Evolutionary conservation across 208 protist genomes (phyloP).

Genomic region (Leishmania braziliensis): DNA sequence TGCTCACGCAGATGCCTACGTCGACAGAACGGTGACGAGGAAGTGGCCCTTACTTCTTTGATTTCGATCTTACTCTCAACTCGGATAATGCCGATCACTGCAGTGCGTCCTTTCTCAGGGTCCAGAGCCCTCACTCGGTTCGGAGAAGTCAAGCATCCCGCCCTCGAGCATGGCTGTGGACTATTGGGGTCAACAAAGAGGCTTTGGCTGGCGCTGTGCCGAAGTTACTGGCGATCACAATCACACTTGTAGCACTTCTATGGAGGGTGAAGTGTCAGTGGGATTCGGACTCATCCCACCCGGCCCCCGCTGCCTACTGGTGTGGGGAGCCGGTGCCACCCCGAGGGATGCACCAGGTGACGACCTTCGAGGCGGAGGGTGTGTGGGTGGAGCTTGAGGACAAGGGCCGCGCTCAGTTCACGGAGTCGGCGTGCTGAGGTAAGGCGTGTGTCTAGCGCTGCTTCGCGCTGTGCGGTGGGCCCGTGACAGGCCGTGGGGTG

Average conservation of each 20-base stretch:
- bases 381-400: not conserved
- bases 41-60: not conserved
- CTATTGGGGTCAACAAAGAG: not conserved
- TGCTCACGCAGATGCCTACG: not conserved
- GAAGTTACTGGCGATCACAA: not conserved
- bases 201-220: not conserved
- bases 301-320: not conserved
- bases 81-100: not conserved
- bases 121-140: too few relatives aligned
- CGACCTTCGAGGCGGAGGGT: not conserved
- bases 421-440: not conserved
- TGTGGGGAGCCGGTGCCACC: not conserved
- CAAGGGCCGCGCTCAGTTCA: not conserved
- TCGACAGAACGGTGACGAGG: not conserved
- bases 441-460: not conserved
- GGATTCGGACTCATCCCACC: not conserved
- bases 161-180: not conserved
- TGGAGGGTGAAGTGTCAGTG: not conserved
- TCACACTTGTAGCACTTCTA: not conserved
- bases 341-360: not conserved
- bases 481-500: not conserved
- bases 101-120: too few relatives aligned
- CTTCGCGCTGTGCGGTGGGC: not conserved
- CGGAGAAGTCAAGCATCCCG: not conserved
- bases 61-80: not conserved